A percentile compares a stretch with the other conserved stretches of the same genome.
phyloP scores from a whole-genome alignment of 208 protist genomes.

The Crithidia expoeki region DNA sequence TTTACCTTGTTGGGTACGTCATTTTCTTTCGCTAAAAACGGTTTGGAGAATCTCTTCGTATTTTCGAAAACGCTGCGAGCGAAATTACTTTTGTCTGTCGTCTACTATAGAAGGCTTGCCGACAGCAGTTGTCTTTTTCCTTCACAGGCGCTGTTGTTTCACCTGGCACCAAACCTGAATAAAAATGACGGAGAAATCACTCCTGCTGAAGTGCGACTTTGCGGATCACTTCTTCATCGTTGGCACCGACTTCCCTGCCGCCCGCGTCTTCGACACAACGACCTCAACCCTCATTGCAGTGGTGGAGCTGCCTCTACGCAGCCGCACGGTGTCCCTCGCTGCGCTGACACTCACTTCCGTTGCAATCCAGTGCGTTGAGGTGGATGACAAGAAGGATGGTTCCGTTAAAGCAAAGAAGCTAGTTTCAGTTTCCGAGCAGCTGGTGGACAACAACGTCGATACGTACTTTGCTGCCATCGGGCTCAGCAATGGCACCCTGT shows the following conservation, averaged over 20 bases:
- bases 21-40: too few relatives aligned
- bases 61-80: too few relatives aligned
- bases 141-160: conserved; percentile 13
- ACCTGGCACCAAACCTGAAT: neutral
- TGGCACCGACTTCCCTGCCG: conserved; percentile 79
- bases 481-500: conserved; percentile 77
- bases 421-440: conserved; percentile 1
- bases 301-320: conserved; percentile 54
- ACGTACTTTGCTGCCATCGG: conserved; percentile 63
- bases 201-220: conserved; percentile 64
- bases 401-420: neutral
- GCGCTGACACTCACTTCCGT: conserved; percentile 68
- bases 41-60: too few relatives aligned
- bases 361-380: conserved; percentile 34
- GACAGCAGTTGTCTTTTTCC: conserved; percentile 5
- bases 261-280: conserved; percentile 79
- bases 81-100: too few relatives aligned
- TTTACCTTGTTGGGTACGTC: too few relatives aligned
- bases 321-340: conserved; percentile 46
- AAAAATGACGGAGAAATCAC: conserved; percentile 75
- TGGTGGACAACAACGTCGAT: conserved; percentile 24
- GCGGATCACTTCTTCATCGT: conserved; percentile 66
- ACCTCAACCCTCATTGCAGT: conserved; percentile 51
- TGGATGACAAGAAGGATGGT: neutral
- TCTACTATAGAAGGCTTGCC: too few relatives aligned